phyloP scores from a whole-genome alignment of 1,284 basidiomycete species.

The Porodaedalea pini region DNA sequence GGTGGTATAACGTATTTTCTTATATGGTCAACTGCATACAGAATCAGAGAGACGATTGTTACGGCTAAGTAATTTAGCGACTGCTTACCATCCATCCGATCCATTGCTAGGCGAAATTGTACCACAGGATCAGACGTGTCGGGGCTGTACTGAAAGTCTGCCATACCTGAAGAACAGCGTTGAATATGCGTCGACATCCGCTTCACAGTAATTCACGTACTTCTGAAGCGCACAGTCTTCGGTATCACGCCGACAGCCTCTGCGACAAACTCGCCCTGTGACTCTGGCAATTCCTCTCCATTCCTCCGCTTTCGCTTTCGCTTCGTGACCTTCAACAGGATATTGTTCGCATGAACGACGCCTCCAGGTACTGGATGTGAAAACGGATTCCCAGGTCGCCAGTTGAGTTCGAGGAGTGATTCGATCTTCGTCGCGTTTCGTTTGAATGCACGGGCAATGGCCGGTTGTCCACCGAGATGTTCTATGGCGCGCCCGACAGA shows the following conservation, averaged over 20 bases:
- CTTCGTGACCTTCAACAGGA: constrained; percentile 78
- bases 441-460: constrained; percentile 73
- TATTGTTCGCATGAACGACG: constrained; percentile 69
- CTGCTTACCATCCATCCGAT: constrained; percentile 70
- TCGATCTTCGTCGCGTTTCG: constrained; percentile 56
- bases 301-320: constrained; percentile 48
- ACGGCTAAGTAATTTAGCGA: background rate
- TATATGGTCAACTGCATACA: constrained; percentile 64
- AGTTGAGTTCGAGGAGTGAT: constrained; percentile 66
- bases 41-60: background rate
- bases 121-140: constrained; percentile 66
- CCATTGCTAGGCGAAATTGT: constrained; percentile 68
- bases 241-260: constrained; percentile 74
- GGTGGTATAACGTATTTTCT: constrained; percentile 62
- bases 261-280: constrained; percentile 73
- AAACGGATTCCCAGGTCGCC: constrained; percentile 70
- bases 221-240: constrained; percentile 86
- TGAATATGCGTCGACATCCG: background rate
- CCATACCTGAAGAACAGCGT: constrained; percentile 64
- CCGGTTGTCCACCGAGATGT: constrained; percentile 63
- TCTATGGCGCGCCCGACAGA: constrained; percentile 64
- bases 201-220: constrained; percentile 45
- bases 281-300: constrained; percentile 28
- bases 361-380: constrained; percentile 81
- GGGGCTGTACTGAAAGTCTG: constrained; percentile 85